A percentile compares a stretch with the other conserved stretches of the same genome.
Evolutionary conservation across 1,139 yeast species (phyloP).

Genomic region (Protomyces inundatus): DNA sequence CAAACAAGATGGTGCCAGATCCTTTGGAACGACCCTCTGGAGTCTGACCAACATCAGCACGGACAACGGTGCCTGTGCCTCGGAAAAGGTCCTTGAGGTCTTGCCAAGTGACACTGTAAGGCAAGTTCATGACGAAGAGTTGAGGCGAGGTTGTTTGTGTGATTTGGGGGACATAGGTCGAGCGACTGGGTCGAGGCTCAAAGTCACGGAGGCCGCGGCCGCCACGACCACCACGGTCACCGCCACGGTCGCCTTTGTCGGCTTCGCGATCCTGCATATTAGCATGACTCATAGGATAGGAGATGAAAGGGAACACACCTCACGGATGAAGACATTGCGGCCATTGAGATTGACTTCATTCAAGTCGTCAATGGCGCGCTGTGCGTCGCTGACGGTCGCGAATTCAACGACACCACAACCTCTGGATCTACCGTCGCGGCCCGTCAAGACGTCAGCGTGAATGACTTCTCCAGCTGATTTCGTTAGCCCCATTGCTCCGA

Average conservation of each 20-base stretch:
- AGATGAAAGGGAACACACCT: conserved; percentile 45
- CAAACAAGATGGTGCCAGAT: conserved; percentile 84
- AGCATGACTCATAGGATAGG: not conserved
- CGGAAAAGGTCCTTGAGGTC: conserved; percentile 79
- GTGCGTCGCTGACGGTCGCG: conserved; percentile 60
- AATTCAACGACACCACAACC: conserved; percentile 81
- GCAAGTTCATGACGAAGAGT: conserved; percentile 42
- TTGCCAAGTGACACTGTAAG: conserved; percentile 77
- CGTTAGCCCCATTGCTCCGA: not conserved
- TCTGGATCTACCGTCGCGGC: conserved; percentile 73
- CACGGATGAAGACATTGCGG: conserved; percentile 84
- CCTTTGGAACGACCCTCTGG: conserved; percentile 78
- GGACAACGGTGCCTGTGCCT: conserved; percentile 64
- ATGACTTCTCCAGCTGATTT: conserved; percentile 60
- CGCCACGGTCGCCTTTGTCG: conserved; percentile 33
- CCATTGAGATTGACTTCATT: conserved; percentile 67
- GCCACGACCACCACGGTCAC: conserved; percentile 8
- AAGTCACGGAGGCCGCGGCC: conserved; percentile 24
- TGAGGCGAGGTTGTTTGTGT: conserved; percentile 29
- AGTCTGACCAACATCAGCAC: conserved; percentile 73
- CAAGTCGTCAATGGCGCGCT: conserved; percentile 63
- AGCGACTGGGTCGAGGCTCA: conserved; percentile 9
- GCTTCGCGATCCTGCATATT: conserved; percentile 41
- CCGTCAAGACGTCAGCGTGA: conserved; percentile 81
- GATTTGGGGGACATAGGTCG: not conserved